A percentile compares a stretch with the other conserved stretches of the same genome.
phyloP scores from a whole-genome alignment of 2,329 filamentous ascomycete genomes.

The Diaporthe caulivora region DNA sequence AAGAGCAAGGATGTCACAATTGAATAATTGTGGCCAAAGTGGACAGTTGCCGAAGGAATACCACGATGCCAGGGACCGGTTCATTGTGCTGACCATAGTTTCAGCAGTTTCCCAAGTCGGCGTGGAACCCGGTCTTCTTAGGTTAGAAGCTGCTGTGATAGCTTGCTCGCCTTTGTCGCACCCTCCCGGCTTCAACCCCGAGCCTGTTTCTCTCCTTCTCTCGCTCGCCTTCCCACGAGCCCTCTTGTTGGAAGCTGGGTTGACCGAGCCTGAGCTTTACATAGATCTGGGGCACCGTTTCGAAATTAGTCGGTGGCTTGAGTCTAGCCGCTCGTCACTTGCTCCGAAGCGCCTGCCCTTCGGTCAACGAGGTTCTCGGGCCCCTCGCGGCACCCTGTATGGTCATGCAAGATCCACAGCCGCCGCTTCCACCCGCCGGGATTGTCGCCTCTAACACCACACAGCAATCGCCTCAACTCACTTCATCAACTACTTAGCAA shows the following conservation, averaged over 20 bases:
- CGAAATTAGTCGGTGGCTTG: not conserved
- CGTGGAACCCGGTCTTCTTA: not conserved
- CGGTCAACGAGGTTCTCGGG: conserved; percentile 20
- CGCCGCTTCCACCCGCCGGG: conserved; percentile 17
- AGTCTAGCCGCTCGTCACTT: not conserved
- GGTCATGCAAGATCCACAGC: conserved; percentile 28
- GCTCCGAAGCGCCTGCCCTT: not conserved
- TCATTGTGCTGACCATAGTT: too few relatives aligned
- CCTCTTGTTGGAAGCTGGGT: too few relatives aligned
- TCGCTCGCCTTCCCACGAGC: not conserved
- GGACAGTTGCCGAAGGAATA: not conserved
- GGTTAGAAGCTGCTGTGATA: not conserved
- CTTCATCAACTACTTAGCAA: not conserved
- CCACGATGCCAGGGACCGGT: not conserved
- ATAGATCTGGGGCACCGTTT: not conserved
- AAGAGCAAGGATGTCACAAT: not conserved
- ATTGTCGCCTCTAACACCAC: conserved; percentile 7
- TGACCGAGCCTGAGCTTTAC: too few relatives aligned
- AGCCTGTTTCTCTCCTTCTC: not conserved
- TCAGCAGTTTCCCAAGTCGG: too few relatives aligned
- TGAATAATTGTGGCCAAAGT: not conserved
- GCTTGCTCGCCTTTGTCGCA: too few relatives aligned
- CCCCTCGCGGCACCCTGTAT: conserved; percentile 10
- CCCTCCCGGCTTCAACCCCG: not conserved
- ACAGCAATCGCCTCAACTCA: not conserved